phyloP scores from a whole-genome alignment of 805 yeast genomes.

The Tetrapisispora phaffii region DNA sequence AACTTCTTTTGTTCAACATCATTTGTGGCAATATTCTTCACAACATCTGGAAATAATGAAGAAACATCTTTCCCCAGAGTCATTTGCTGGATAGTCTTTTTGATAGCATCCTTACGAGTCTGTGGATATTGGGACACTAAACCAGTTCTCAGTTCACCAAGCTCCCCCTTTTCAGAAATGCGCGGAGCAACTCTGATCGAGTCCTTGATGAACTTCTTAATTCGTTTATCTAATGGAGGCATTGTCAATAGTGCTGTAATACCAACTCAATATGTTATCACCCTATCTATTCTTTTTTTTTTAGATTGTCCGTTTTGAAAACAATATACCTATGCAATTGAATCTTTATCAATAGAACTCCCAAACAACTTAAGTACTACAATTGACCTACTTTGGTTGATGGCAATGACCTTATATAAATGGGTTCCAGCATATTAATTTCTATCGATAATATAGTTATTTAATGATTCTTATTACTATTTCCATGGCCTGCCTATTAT shows the following conservation, averaged over 20 bases:
- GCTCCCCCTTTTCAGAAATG: slow-evolving; percentile 48
- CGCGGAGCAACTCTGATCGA: slow-evolving; percentile 31
- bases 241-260: slow-evolving; percentile 5
- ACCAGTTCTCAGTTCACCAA: slow-evolving; percentile 84
- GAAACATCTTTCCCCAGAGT: slow-evolving; percentile 95
- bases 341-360: too few species aligned
- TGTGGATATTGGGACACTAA: slow-evolving; percentile 89
- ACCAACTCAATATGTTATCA: too few species aligned
- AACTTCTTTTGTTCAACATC: slow-evolving; percentile 94
- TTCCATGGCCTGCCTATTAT: background rate
- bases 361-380: too few species aligned
- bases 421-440: too few species aligned
- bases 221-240: slow-evolving; percentile 30
- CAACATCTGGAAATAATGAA: slow-evolving; percentile 85
- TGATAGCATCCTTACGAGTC: slow-evolving; percentile 93
- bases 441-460: too few species aligned
- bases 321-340: too few species aligned
- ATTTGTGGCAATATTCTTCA: slow-evolving; percentile 93
- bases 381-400: too few species aligned
- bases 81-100: slow-evolving; percentile 95
- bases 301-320: too few species aligned
- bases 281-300: too few species aligned
- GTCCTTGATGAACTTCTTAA: slow-evolving; percentile 28
- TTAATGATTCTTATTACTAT: background rate
- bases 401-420: too few species aligned